These are phyloP conservation scores for Scheffersomyces segobiensis DNA, from an alignment of 1,139 yeast species.

Conservation along the genomic window DNA sequence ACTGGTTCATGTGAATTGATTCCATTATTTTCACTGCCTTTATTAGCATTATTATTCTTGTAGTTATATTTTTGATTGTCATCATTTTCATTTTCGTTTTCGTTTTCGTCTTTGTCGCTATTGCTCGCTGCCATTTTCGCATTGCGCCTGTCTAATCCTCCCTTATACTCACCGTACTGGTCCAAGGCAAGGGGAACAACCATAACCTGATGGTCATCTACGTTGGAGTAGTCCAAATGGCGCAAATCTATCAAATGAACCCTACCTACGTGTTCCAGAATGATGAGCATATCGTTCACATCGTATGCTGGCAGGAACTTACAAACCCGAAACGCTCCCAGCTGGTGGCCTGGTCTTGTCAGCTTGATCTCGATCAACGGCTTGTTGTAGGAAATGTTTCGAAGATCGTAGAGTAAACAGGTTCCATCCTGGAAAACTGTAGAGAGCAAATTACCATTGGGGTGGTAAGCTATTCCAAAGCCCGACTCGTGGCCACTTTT, in stretches of 20 bases:
- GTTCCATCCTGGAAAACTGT: conserved; percentile 85
- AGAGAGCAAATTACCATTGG: conserved; percentile 71
- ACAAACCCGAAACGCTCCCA: conserved; percentile 66
- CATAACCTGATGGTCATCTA: conserved; percentile 68
- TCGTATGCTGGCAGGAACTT: conserved; percentile 62
- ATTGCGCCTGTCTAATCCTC: neutral
- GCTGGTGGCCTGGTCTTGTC: conserved; percentile 58
- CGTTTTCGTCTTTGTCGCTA: neutral
- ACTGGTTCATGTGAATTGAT: conserved; percentile 8
- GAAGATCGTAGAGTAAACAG: conserved; percentile 71
- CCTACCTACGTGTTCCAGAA: conserved; percentile 83
- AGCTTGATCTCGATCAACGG: conserved; percentile 60
- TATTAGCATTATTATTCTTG: conserved; percentile 4
- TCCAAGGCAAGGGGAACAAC: conserved; percentile 50
- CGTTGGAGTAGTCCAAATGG: conserved; percentile 40
- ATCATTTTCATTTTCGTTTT: conserved; percentile 1
- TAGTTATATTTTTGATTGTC: conserved; percentile 1
- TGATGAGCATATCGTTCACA: conserved; percentile 70
- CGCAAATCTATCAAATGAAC: conserved; percentile 82
- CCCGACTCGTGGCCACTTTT: conserved; percentile 74
- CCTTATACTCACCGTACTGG: conserved; percentile 35
- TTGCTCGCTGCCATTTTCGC: neutral
- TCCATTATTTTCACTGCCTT: neutral
- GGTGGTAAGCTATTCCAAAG: conserved; percentile 77
- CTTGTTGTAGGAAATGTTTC: conserved; percentile 45